Base-by-base conservation (phyloP, 2,329 filamentous ascomycete genomes). In the Penicillium sp. region DNA sequence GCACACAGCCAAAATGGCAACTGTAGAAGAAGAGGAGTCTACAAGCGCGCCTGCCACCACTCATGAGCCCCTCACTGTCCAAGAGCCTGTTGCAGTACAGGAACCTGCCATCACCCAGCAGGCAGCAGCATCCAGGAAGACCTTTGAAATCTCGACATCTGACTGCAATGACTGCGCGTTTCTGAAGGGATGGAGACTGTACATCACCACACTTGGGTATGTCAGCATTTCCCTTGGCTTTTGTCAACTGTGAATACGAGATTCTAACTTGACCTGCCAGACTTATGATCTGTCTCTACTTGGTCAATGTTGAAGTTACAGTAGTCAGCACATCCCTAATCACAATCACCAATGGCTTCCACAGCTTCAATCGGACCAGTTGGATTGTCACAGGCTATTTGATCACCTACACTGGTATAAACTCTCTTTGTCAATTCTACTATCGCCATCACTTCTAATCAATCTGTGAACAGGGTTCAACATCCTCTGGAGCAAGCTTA, bases 321-420 rank as follows among this genome's bases (percentile, higher is more conserved):
- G 67, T 73, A 24, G 68, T 70, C 3, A 72, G 69, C 58, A 72
- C 70, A 1, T 65, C 70, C 4, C 60, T 74, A 1, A 60, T 72
- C 3, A 61, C 62, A 20, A 73, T 73, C 48, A 70, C 68, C 2
- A 63, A 72, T 58, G 63, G 65, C 9, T 49, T 74, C 5, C 59
- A 67, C 18, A 66, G 68, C 6, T 73, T 71, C 28, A 58, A 64
- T 14, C 66, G 66, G 35, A 68, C 64, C 49, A 67, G 67, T 18
- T 74, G 71, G 71, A 61, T 73, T 23, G 62, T 72, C 21, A 73
- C 68, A 1, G 68, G 66, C 18, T 74, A 71, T 23, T 43, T 70
- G 48, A 60, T 70, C 23, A 72, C 70, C 2, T 73, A 65, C 47
- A 66, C 68, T 21, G 65, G 70, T 71, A 64, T 38, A 62, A 24